A percentile compares a stretch with the other conserved stretches of the same genome.
Evolutionary conservation across 176 grass and related monocot species (phyloP).

Genomic region (Musa troglodytarum): DNA sequence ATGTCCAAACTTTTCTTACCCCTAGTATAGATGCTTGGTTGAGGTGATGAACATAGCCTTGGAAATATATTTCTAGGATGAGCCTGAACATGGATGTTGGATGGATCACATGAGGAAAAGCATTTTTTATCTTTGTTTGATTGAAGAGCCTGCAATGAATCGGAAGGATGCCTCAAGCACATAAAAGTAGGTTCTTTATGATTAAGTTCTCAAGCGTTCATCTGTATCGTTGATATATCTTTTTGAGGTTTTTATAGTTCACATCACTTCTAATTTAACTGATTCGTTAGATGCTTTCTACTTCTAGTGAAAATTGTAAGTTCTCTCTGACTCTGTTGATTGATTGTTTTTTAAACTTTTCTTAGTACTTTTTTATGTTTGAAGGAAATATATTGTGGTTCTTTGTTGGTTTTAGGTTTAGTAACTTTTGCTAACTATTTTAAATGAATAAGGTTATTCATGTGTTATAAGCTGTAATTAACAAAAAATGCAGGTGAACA

Average conservation of each 20-base stretch:
- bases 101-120: too few species aligned
- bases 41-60: not conserved
- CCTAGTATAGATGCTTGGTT: not conserved
- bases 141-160: not conserved
- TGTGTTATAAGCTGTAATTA: not conserved
- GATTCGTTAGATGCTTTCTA: not conserved
- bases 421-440: not conserved
- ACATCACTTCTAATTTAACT: not conserved
- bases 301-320: not conserved
- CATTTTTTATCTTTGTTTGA: not conserved
- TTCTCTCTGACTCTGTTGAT: not conserved
- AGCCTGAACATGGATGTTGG: too few species aligned
- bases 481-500: constrained; percentile 49
- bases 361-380: not conserved
- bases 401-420: not conserved
- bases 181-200: not conserved
- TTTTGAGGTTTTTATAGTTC: not conserved
- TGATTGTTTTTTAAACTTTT: not conserved
- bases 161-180: not conserved
- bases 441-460: not conserved
- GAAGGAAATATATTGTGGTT: not conserved
- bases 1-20: not conserved
- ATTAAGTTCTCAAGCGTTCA: not conserved
- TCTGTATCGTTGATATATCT: not conserved
- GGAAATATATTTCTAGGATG: too few species aligned